These are phyloP conservation scores for Pezicula carpinea DNA, from an alignment of 2,329 filamentous ascomycete species.

Conservation along the genomic window DNA sequence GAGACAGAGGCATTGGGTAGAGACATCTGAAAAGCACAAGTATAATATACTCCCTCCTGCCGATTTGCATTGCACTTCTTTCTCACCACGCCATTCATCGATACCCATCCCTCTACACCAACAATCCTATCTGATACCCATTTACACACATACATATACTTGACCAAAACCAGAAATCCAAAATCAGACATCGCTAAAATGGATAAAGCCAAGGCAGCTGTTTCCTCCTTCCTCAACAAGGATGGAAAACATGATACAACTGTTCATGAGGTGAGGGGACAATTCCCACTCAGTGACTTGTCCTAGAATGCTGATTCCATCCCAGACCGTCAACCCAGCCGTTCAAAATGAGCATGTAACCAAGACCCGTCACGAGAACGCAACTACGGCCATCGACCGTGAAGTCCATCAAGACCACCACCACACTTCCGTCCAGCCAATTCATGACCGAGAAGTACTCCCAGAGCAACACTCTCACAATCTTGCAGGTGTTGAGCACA, in stretches of 20 bases:
- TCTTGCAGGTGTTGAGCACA: conserved; percentile 53
- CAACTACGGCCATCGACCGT: conserved; percentile 58
- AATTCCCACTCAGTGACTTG: not conserved
- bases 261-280: conserved; percentile 50
- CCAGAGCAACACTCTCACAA: conserved; percentile 62
- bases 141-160: not conserved
- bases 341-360: conserved; percentile 57
- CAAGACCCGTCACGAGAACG: conserved; percentile 56
- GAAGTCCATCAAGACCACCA: conserved; percentile 71
- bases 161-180: not conserved
- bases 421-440: conserved; percentile 64
- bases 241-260: conserved; percentile 66
- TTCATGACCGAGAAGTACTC: conserved; percentile 46
- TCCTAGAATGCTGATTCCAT: conserved; percentile 4
- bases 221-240: conserved; percentile 55
- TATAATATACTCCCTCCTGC: no score
- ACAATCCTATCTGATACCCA: not conserved
- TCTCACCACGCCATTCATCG: not conserved
- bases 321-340: conserved; percentile 47
- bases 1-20: no score
- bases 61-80: no score
- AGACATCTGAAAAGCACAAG: no score
- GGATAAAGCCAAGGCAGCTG: conserved; percentile 60
- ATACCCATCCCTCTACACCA: not conserved
- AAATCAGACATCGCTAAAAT: conserved; percentile 33